Evolutionary conservation across 164 flowering plant species (phyloP), one percentile per base, ranked within the genome.

Genomic region (Umbilicus rupestris): DNA sequence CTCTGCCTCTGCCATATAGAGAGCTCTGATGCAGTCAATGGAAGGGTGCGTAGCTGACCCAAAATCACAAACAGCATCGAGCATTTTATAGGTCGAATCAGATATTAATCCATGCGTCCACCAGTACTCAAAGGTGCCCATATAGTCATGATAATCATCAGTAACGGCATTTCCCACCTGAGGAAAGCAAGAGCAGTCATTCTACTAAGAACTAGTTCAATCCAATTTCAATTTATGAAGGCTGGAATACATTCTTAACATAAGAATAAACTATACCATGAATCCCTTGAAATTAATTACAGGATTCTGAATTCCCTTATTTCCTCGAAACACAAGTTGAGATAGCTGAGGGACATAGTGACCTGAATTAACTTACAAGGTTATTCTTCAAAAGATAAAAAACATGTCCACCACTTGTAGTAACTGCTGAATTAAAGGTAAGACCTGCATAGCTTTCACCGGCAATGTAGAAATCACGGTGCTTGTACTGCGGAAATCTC

Each of bases 361-460:
- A 66, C 99, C 98, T 94, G 89, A 74, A 78, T 80, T 52, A 72
- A 46, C 29, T 29, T 30, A 59, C 16, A 19, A 37, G 10, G 65
- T n/a, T 31, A 33, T 28, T 62, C 44, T 37, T 6, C 44, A 35
- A 35, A 39, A 35, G 44, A 62, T 39, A 9, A 39, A 62, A n/a
- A 62, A 8, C 12, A 62, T 35, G 3, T 62, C 19, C 17, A 28
- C 45, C 65, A 62, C 8, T 3, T 35, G 41, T 19, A 20, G 22
- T 31, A 62, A 31, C 20, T 7, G 35, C 58, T 20, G 35, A 52
- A 37, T 2, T 24, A 52, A n/a, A 52, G 17, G 35, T 14, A 14
- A 39, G 10, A 89, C 98, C 97, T 80, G 97, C 99, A 80, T 94
- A 94, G 76, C 99, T 94, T 76, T 94, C 99, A 65, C 99, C 99